Evolutionary conservation across 2,329 filamentous ascomycete species (phyloP).

Genomic region (Alternaria consortialis): DNA sequence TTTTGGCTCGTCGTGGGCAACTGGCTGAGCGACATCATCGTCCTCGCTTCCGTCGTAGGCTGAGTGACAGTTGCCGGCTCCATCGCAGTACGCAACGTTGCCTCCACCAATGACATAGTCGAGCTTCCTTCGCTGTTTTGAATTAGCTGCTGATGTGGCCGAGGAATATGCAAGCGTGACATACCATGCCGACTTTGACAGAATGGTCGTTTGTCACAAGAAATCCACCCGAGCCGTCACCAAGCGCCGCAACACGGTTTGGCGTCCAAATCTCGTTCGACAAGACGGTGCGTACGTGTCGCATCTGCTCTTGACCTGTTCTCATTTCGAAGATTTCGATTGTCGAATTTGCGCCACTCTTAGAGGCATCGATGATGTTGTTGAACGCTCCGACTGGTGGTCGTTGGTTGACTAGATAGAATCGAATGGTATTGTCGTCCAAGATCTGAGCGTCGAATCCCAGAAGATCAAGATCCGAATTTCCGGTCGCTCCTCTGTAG

Average conservation of each 20-base stretch:
- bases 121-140: conserved; percentile 22
- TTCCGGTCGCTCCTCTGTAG: conserved; percentile 35
- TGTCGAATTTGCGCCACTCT: conserved; percentile 36
- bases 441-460: conserved; percentile 41
- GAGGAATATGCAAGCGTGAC: background rate
- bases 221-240: conserved; percentile 31
- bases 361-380: conserved; percentile 31
- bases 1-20: background rate
- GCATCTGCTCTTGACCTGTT: conserved; percentile 33
- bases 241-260: conserved; percentile 36
- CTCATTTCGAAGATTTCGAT: conserved; percentile 40
- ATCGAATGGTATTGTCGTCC: conserved; percentile 35
- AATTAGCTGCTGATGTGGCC: background rate
- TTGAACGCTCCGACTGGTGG: conserved; percentile 37
- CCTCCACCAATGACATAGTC: conserved; percentile 41
- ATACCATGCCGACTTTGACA: conserved; percentile 34
- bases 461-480: conserved; percentile 31
- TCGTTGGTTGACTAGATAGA: conserved; percentile 40
- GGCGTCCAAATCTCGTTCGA: conserved; percentile 31
- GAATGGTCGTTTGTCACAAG: conserved; percentile 41
- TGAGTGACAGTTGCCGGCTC: conserved; percentile 27
- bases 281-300: conserved; percentile 31
- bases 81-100: conserved; percentile 37
- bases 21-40: background rate
- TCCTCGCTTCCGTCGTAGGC: conserved; percentile 23